Base-by-base conservation (phyloP, 257 asterid species). In the Apocynum venetum region DNA sequence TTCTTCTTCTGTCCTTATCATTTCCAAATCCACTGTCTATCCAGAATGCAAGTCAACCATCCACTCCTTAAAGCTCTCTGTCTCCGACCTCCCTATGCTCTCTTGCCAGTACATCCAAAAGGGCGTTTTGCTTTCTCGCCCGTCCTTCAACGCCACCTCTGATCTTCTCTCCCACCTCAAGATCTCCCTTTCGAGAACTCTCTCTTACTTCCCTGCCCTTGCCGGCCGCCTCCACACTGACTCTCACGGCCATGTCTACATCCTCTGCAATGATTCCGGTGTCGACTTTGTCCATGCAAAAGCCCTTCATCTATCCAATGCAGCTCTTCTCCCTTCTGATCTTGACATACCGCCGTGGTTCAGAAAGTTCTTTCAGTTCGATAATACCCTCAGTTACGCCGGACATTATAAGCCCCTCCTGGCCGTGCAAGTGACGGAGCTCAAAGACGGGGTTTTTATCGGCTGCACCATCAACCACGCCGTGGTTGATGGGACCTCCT, bases 11-110 rank as follows among this genome's bases (percentile, higher is more conserved):
- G 82, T 91, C 20, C 82, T 80, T 25, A 68, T 93, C 14, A 79
- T 91, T 83, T 95, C 98, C 36, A 95, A 81, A 87, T 88, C 83
- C 90, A 86, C 78, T 0, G 80, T 95, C 53, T 86, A 86, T 66
- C 96, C 98, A 14, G 88, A 89, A 1, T 81, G 82, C 71, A 81
- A 82, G 49, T 85, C 93, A 72, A 40, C 82, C 81, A 40, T 83
- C 13, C 77, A 63, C 3, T 80, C 97, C 76, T 86, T 95, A 9
- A 88, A 85, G 56, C 98, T 95, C 88, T 95, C 98, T 55, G 98
- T 93, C 0, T 95, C 98, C 56, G 98, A 95, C 78, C 96, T 95
- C 44, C 96, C 98, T 36, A 95, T 95, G 98, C 93, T 95, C 68
- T 95, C 98, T 2, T 91, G 97, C 17, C 98, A 95, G 4, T 95